Evolutionary conservation across 108 stramenopile genomes (phyloP), one percentile per base, ranked within the genome.

Genomic region (Conticribra guillardii): DNA sequence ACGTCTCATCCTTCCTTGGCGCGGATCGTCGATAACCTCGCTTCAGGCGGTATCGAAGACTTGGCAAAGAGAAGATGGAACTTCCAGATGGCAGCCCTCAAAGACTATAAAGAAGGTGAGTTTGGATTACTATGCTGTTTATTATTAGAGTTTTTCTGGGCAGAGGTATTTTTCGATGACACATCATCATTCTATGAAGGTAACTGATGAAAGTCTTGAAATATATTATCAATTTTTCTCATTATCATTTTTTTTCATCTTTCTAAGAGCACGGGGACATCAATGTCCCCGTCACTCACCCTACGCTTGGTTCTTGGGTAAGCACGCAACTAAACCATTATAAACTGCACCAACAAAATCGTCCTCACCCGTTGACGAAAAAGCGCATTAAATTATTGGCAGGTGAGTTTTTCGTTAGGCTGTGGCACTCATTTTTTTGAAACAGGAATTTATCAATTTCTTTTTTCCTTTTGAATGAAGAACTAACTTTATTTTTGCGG

Each of bases 351-450:
- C 52, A 14, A 8, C 52, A 14, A 14, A 24, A 24, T 24, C 21
- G 4, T 21, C 52, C 52, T 24, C 4, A 53, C 14, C 23, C 52
- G 52, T 24, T 53, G 52, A 53, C 52, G 24, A 53, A 53, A 24
- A 53, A 53, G 52, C 21, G 52, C 23, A 24, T 53, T 53, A 24
- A 53, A 24, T 24, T 14, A 24, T 24, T 53, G 52, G 52, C 52
- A 8, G 24, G 52, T 21, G 52, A 53, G 52, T n/a, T n/a, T n/a
- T n/a, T n/a, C n/a, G n/a, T n/a, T n/a, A n/a, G n/a, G n/a, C n/a
- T n/a, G n/a, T n/a, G n/a, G n/a, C n/a, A n/a, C n/a, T n/a, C n/a
- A n/a, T n/a, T n/a, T n/a, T n/a, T n/a, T n/a, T n/a, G n/a, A n/a
- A n/a, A n/a, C n/a, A n/a, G n/a, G n/a, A n/a, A n/a, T n/a, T n/a